Conservation (phyloP, 225 moss, liverwort and hornwort genomes). For the Sphagnum tenellum region DNA sequence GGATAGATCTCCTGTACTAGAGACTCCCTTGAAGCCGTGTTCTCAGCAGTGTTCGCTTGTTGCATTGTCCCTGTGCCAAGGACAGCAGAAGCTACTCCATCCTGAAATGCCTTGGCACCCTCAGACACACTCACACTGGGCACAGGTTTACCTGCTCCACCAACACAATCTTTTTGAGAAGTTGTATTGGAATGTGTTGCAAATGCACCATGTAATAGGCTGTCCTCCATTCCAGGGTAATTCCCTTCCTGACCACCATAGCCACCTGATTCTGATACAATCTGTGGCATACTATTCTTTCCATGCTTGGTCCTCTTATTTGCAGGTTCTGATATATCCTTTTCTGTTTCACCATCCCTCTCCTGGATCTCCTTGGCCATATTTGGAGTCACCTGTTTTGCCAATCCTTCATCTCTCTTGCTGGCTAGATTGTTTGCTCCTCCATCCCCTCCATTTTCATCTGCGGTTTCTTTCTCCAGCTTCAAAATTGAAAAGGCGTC, state of each 20-base stretch:
- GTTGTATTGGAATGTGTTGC: constrained; percentile 11
- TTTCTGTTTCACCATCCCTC: constrained; percentile 20
- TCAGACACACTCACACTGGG: constrained; percentile 1
- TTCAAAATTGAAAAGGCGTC: constrained; percentile 38
- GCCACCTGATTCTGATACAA: constrained; percentile 7
- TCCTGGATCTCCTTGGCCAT: constrained; percentile 10
- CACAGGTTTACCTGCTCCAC: constrained; percentile 8
- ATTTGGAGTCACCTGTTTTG: constrained; percentile 10
- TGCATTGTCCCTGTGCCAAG: background rate
- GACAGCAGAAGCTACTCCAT: background rate
- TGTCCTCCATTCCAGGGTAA: constrained; percentile 16
- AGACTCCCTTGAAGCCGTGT: constrained; percentile 17
- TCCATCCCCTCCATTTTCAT: constrained; percentile 16
- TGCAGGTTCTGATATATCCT: constrained; percentile 12
- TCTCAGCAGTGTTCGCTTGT: constrained; percentile 15
- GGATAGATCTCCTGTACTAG: constrained; percentile 54
- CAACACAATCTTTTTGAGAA: constrained; percentile 8
- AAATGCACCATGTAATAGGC: constrained; percentile 8
- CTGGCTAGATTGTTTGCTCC: constrained; percentile 9
- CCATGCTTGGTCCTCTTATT: constrained; percentile 31
- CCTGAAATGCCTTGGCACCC: constrained; percentile 6
- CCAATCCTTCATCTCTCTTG: constrained; percentile 19
- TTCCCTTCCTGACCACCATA: constrained; percentile 23
- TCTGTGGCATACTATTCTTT: constrained; percentile 15
- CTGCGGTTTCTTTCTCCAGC: constrained; percentile 16